Base-by-base conservation (phyloP, 2,329 filamentous ascomycete genomes). In the Cordyceps javanica region DNA sequence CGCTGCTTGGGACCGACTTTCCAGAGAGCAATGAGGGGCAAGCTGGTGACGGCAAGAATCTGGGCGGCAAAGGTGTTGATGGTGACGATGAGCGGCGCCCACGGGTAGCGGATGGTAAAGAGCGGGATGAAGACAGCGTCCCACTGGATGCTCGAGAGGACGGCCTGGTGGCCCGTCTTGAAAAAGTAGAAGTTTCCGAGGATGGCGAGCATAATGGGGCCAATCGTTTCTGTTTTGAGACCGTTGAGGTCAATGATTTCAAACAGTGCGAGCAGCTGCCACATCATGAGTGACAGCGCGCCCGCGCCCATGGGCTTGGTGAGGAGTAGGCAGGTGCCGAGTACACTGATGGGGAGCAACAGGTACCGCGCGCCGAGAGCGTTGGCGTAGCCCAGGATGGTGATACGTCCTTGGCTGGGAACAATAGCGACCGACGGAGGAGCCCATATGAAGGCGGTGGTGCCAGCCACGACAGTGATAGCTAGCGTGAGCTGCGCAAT, bases 111-210 rank as follows among this genome's bases (percentile, higher is more conserved):
- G 62, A 99, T 83, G 6, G 83, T 84, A 59, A 87, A 85, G 8
- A 97, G 80, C 0, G 93, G 89, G 63, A 99, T 90, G 73, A 99
- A 99, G 3, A 91, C 93, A 21, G 85, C 83, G 74, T 99, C 94
- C 94, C 94, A 99, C 69, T 99, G 94, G 67, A 99, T 93, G 63
- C 86, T 90, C 64, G 87, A 82, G 25, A 96, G 81, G 0, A 86
- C 88, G 13, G 93, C 93, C 73, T 97, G 93, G 72, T 99, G 94
- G 60, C 94, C 94, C 0, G 94, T 99, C 69, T 96, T 97, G 83
- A 99, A 99, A 77, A 87, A 99, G 76, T 97, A 87, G 73, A 93
- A 96, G 66, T 89, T 91, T 60, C 92, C 94, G 1, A 99, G 83
- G n/a, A 97, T 75, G 11, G 86, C 93, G 26, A 97, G 82, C 61